phyloP scores from a whole-genome alignment of 306 rosid genomes.

The Myrica gale region DNA sequence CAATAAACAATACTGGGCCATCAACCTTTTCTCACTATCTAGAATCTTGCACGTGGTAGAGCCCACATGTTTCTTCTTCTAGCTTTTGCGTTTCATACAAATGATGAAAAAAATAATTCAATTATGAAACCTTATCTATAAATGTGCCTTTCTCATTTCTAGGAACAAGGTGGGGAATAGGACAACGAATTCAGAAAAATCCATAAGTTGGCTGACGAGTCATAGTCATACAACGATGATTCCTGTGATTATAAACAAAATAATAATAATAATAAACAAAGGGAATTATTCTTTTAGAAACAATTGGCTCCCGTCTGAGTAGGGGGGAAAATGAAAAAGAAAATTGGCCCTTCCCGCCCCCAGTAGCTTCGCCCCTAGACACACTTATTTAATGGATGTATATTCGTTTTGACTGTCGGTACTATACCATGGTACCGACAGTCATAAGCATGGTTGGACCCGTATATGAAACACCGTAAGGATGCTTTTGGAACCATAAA shows the following conservation, averaged over 20 bases:
- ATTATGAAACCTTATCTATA: neutral
- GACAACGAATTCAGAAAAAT: neutral
- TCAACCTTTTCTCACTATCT: neutral
- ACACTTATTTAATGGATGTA: neutral
- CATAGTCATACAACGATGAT: too few species aligned
- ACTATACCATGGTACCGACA: too few species aligned
- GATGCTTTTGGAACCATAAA: neutral
- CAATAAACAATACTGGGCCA: neutral
- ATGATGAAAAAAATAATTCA: neutral
- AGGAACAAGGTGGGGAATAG: neutral
- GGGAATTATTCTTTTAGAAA: neutral
- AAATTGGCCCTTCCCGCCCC: neutral
- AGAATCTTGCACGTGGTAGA: neutral
- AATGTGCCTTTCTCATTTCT: too few species aligned
- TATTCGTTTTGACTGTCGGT: neutral
- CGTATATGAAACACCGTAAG: too few species aligned
- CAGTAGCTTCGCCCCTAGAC: neutral
- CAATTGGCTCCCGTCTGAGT: neutral
- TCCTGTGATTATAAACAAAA: too few species aligned
- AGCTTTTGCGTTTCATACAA: neutral
- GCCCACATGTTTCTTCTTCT: neutral
- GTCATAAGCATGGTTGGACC: too few species aligned
- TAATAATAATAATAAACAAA: too few species aligned
- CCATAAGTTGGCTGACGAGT: too few species aligned
- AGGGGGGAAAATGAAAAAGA: too few species aligned